Conservation (phyloP, 257 asterid genomes). For the Paulownia fortunei region DNA sequence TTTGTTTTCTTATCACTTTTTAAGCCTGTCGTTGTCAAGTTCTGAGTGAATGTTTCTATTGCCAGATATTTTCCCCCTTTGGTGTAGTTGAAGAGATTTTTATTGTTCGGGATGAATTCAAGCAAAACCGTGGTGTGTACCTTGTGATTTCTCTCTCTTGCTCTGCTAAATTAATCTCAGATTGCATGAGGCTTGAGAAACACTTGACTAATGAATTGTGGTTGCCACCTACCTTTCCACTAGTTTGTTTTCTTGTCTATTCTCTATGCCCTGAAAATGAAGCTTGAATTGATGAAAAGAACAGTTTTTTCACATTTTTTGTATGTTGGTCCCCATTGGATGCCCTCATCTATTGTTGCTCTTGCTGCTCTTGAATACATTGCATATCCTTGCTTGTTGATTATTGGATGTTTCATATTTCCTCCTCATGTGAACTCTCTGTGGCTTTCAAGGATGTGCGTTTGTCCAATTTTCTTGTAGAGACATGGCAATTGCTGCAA, state of each 20-base stretch:
- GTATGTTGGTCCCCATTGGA: not conserved
- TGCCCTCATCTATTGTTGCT: slow-evolving; percentile 3
- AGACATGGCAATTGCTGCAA: slow-evolving; percentile 94
- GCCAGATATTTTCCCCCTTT: slow-evolving; percentile 81
- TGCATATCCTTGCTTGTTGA: slow-evolving; percentile 36
- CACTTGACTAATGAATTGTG: not conserved
- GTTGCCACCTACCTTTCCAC: slow-evolving; percentile 13
- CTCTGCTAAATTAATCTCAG: slow-evolving; percentile 18
- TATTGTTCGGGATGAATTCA: slow-evolving; percentile 71
- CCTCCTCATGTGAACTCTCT: slow-evolving; percentile 38
- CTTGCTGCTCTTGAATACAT: slow-evolving; percentile 19
- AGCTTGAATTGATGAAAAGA: slow-evolving; percentile 12
- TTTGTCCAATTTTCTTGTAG: slow-evolving; percentile 73
- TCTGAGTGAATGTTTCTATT: slow-evolving; percentile 37
- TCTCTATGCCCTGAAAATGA: not conserved
- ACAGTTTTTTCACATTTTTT: not conserved
- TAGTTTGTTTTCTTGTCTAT: not conserved
- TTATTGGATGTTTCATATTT: slow-evolving; percentile 25
- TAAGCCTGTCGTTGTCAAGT: slow-evolving; percentile 18
- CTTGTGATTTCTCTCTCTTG: slow-evolving; percentile 29
- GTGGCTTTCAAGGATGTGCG: slow-evolving; percentile 73
- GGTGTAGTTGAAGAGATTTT: slow-evolving; percentile 80
- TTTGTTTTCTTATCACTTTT: not conserved
- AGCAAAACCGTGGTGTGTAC: slow-evolving; percentile 76
- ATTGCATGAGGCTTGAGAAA: slow-evolving; percentile 25